Evolutionary conservation across 768 basidiomycete genomes (phyloP).

Genomic region (Cystobasidium tubakii): DNA sequence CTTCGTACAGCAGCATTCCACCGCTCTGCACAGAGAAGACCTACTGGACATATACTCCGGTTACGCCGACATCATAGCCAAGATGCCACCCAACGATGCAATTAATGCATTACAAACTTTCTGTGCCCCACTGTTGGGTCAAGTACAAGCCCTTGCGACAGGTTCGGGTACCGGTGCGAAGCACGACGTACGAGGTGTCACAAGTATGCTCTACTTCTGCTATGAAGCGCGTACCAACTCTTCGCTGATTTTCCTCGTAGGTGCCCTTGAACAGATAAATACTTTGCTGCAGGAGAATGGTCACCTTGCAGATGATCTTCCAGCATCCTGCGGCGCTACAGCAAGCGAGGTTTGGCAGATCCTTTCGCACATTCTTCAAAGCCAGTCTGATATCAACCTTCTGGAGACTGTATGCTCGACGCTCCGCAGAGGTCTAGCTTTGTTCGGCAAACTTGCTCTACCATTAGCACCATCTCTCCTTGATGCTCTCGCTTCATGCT

Average conservation of each 20-base stretch:
- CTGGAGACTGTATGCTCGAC: conserved; percentile 79
- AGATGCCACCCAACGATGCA: conserved; percentile 83
- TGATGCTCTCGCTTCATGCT: conserved; percentile 67
- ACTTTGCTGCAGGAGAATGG: conserved; percentile 79
- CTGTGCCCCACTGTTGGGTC: conserved; percentile 71
- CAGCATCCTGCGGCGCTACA: conserved; percentile 68
- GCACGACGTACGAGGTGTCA: neutral
- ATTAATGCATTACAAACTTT: conserved; percentile 81
- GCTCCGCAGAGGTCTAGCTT: conserved; percentile 70
- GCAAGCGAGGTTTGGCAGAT: conserved; percentile 75
- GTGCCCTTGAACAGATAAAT: conserved; percentile 84
- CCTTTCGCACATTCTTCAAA: conserved; percentile 70
- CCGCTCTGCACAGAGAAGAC: conserved; percentile 77
- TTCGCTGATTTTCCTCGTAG: conserved; percentile 51
- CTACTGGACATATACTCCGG: conserved; percentile 88
- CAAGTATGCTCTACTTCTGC: neutral
- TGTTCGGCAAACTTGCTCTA: conserved; percentile 67
- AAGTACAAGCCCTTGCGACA: conserved; percentile 62
- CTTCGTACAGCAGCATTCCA: conserved; percentile 73
- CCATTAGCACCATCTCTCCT: conserved; percentile 66
- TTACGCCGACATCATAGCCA: conserved; percentile 87
- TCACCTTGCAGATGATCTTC: conserved; percentile 74
- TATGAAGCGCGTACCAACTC: neutral
- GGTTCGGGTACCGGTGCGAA: conserved; percentile 50
- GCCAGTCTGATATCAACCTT: conserved; percentile 69